Base-by-base conservation (phyloP, 495 filamentous ascomycete species). In the Hypoxylon crocopeplum region DNA sequence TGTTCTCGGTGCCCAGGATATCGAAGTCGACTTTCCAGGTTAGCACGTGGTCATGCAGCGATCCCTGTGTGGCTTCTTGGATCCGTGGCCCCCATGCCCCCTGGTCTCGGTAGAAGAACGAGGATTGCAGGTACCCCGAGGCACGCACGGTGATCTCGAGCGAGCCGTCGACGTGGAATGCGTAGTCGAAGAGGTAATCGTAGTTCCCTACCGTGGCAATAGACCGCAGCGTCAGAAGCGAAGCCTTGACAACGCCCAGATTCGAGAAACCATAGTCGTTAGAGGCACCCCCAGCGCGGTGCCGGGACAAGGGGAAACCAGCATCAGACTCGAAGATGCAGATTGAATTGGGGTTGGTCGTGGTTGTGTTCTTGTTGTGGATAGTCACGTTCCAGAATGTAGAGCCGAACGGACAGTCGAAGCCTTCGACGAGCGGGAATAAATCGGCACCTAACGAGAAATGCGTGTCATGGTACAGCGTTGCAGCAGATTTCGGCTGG, bases 11-110 rank as follows among this genome's bases (percentile, higher is more conserved):
- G 22, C 71, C 78, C 13, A 77, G 61, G 20, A 84, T 71, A 56
- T 84, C 81, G 50, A 84, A 79, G 67, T 84, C 81, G 15, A 75
- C 77, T 56, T 82, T 82, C 71, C 76, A 84, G 51, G 77, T 81
- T 5, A 84, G 49, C 7, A 82, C 72, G 53, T 84, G 81, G 52
- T 79, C 77, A 70, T 84, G 81, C 48, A 80, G 76, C 5, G 73
- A 72, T 33, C 79, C 77, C 21, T 76, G 71, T 0, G 79, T 71
- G 10, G 69, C 66, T 37, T 80, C 69, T 22, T 76, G 69, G 50
- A 82, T 77, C n/a, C 75, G 75, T 25, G 78, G 77, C 10, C 81
- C 81, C 53, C 75, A 82, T n/a, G 74, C 60, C 7, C 57, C 56
- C 46, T 73, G 69, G 41, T 77, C 69, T 45, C 78, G 79, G 17